These are phyloP conservation scores for Desmodesmus armatus DNA, from an alignment of 139 green algal genomes.

Conservation along the genomic window DNA sequence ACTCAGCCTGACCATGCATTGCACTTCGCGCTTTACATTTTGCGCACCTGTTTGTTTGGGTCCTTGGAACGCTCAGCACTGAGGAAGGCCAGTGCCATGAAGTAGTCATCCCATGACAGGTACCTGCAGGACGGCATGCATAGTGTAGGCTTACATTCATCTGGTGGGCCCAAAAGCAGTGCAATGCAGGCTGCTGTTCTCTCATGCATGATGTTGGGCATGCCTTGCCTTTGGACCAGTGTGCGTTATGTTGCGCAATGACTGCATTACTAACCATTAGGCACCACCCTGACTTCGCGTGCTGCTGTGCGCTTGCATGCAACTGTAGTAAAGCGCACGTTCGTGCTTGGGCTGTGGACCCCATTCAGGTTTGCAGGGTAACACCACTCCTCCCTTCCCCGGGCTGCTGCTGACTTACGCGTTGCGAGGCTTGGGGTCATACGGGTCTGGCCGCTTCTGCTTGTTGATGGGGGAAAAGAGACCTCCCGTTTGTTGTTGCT, in stretches of 20 bases:
- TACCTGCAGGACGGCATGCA: constrained; percentile 81
- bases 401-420: constrained; percentile 16
- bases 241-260: not conserved
- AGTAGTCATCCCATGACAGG: constrained; percentile 99
- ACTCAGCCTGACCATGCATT: too few relatives aligned
- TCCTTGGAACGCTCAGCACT: constrained; percentile 95
- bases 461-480: constrained; percentile 12
- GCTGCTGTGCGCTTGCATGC: not conserved
- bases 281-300: not conserved
- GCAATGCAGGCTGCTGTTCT: too few relatives aligned
- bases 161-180: too few relatives aligned
- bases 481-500: not conserved
- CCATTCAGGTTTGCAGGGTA: too few relatives aligned
- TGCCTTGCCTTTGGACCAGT: too few relatives aligned
- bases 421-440: not conserved
- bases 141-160: too few relatives aligned
- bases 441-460: constrained; percentile 31
- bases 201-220: not conserved
- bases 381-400: too few relatives aligned
- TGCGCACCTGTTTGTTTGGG: constrained; percentile 95
- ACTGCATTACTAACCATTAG: not conserved
- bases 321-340: too few relatives aligned
- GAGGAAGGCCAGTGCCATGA: constrained; percentile 98
- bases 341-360: too few relatives aligned
- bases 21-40: too few relatives aligned